These are phyloP conservation scores for Fusarium fujikuroi DNA, from an alignment of 2,329 filamentous ascomycete genomes.

Conservation along the genomic window DNA sequence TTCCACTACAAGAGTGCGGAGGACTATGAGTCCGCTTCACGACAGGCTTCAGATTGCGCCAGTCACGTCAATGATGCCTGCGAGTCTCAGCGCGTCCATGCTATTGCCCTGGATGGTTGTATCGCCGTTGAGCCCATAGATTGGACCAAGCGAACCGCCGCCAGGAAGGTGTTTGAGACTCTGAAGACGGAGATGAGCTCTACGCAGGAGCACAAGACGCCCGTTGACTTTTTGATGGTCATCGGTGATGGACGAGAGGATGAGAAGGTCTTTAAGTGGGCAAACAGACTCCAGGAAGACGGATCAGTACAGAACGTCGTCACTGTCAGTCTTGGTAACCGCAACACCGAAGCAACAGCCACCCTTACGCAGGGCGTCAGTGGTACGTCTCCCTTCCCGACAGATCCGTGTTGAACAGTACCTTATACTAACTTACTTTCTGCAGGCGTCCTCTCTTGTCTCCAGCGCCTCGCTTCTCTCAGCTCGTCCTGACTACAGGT, in stretches of 20 bases:
- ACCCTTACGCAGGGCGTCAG: slow-evolving; percentile 93
- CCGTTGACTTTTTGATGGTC: slow-evolving; percentile 87
- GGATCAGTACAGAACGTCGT: slow-evolving; percentile 74
- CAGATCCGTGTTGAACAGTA: neutral
- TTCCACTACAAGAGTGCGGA: slow-evolving; percentile 90
- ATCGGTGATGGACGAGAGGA: slow-evolving; percentile 93
- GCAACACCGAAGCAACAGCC: slow-evolving; percentile 87
- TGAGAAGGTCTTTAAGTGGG: slow-evolving; percentile 94
- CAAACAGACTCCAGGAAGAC: slow-evolving; percentile 75
- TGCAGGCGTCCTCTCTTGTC: slow-evolving; percentile 55
- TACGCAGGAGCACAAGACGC: slow-evolving; percentile 47
- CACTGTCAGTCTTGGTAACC: slow-evolving; percentile 86
- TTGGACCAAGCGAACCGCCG: slow-evolving; percentile 89
- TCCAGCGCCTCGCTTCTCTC: slow-evolving; percentile 54
- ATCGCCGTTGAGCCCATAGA: slow-evolving; percentile 87
- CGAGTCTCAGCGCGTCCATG: slow-evolving; percentile 83
- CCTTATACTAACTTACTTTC: neutral
- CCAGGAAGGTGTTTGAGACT: slow-evolving; percentile 75
- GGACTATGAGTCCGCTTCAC: slow-evolving; percentile 77
- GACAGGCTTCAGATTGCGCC: slow-evolving; percentile 88
- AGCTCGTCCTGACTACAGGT: slow-evolving; percentile 29
- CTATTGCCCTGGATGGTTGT: slow-evolving; percentile 81
- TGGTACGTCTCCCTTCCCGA: slow-evolving; percentile 65
- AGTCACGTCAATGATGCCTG: slow-evolving; percentile 97
- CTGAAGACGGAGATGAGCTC: slow-evolving; percentile 55